Evolutionary conservation across 768 basidiomycete species (phyloP).

Genomic region (Pholiota conissans): DNA sequence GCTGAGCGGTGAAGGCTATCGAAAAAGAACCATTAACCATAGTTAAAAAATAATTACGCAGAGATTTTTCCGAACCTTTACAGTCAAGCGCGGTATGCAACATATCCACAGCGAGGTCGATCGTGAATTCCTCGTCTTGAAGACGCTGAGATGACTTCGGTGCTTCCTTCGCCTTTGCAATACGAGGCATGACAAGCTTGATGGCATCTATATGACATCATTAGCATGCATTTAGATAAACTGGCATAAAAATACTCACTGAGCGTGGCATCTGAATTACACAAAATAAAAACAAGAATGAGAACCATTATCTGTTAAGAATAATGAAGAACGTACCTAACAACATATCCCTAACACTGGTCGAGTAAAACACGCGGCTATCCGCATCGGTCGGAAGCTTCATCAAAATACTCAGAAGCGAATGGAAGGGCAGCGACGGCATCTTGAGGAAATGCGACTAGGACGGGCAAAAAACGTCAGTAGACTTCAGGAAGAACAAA

Average conservation of each 20-base stretch:
- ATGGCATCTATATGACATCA: slow-evolving; percentile 43
- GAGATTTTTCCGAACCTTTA: slow-evolving; percentile 46
- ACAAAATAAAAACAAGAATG: slow-evolving; percentile 7
- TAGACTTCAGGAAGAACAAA: not conserved
- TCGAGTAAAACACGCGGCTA: slow-evolving; percentile 75
- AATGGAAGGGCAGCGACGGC: slow-evolving; percentile 78
- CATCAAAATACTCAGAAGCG: slow-evolving; percentile 68
- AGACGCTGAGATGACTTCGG: slow-evolving; percentile 17
- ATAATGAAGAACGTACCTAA: slow-evolving; percentile 48
- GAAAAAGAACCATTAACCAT: slow-evolving; percentile 1
- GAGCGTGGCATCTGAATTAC: slow-evolving; percentile 37
- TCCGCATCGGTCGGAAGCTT: slow-evolving; percentile 81
- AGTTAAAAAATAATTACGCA: not conserved
- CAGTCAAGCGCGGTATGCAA: slow-evolving; percentile 54
- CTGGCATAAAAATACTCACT: slow-evolving; percentile 20
- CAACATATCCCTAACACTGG: slow-evolving; percentile 58
- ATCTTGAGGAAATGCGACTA: slow-evolving; percentile 89
- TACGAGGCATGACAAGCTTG: slow-evolving; percentile 56
- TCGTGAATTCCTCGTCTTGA: slow-evolving; percentile 36
- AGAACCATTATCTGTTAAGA: not conserved
- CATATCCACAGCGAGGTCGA: slow-evolving; percentile 41
- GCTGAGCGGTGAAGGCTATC: slow-evolving; percentile 65
- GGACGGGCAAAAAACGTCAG: slow-evolving; percentile 16
- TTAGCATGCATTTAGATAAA: slow-evolving; percentile 3
- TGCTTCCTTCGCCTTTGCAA: slow-evolving; percentile 30